These are phyloP conservation scores for Arthrobotrys sinensis DNA, from an alignment of 2,329 filamentous ascomycete species.

Conservation along the genomic window DNA sequence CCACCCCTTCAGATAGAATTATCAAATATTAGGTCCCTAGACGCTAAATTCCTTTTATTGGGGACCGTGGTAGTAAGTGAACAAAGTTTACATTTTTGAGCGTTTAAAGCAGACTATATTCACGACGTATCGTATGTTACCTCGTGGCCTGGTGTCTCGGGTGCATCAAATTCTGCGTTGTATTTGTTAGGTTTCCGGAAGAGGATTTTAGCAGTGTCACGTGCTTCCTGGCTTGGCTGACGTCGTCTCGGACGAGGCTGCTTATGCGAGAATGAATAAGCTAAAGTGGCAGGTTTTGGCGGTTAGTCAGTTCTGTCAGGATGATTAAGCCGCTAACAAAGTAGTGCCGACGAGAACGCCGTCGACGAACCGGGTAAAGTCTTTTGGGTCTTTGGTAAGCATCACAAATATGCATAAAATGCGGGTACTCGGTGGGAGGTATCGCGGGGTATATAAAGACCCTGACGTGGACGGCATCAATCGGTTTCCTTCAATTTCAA, in stretches of 20 bases:
- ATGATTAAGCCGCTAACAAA: slow-evolving; percentile 49
- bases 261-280: slow-evolving; percentile 59
- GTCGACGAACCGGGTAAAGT: slow-evolving; percentile 49
- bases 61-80: no score
- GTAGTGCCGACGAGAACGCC: background rate
- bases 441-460: slow-evolving; percentile 55
- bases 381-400: slow-evolving; percentile 48
- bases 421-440: slow-evolving; percentile 25
- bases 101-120: no score
- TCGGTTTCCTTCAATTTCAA: slow-evolving; percentile 38
- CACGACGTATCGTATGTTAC: no score
- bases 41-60: no score
- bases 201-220: no score
- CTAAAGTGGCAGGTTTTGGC: slow-evolving; percentile 31
- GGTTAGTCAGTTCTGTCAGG: slow-evolving; percentile 44
- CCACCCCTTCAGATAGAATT: no score
- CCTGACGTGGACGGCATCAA: slow-evolving; percentile 5
- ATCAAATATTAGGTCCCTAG: no score
- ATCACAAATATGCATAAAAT: slow-evolving; percentile 37
- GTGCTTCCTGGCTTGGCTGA: background rate
- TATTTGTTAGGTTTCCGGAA: no score
- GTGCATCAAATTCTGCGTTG: no score
- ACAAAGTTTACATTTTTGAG: no score
- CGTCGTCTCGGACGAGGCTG: slow-evolving; percentile 21
- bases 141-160: no score